Evolutionary conservation across 306 rosid genomes (phyloP).

Genomic region (Prunus kanzakura): DNA sequence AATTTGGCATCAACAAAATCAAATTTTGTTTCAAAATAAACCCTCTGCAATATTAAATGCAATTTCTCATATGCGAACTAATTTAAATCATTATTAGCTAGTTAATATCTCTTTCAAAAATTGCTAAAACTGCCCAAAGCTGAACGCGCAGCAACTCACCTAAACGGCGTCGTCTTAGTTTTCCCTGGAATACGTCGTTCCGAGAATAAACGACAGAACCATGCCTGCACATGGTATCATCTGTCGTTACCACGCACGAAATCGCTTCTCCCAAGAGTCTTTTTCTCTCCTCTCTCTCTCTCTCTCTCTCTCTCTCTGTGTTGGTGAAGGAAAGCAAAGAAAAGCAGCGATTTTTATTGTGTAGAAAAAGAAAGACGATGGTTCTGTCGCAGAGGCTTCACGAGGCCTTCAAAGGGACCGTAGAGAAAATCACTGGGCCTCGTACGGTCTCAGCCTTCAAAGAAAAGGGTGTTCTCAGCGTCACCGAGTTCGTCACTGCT

Average conservation of each 20-base stretch:
- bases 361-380: conserved; percentile 24
- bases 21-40: no score
- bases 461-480: conserved; percentile 97
- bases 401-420: conserved; percentile 97
- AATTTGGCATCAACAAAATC: no score
- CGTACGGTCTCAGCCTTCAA: conserved; percentile 96
- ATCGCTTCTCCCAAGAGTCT: background rate
- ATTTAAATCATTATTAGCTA: no score
- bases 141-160: no score
- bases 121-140: no score
- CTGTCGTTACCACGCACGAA: background rate
- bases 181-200: background rate
- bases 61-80: no score
- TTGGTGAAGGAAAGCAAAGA: background rate
- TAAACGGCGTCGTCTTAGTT: no score
- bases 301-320: background rate
- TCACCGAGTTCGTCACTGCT: conserved; percentile 78
- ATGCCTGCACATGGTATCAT: background rate
- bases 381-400: conserved; percentile 90
- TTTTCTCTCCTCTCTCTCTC: background rate
- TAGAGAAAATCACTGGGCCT: conserved; percentile 89
- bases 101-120: no score
- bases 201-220: background rate
- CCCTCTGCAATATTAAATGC: no score
- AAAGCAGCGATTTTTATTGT: background rate